A percentile compares a stretch with the other conserved stretches of the same genome.
Evolutionary conservation across 306 rosid genomes (phyloP).

Genomic region (Astragalus glycyphyllos): DNA sequence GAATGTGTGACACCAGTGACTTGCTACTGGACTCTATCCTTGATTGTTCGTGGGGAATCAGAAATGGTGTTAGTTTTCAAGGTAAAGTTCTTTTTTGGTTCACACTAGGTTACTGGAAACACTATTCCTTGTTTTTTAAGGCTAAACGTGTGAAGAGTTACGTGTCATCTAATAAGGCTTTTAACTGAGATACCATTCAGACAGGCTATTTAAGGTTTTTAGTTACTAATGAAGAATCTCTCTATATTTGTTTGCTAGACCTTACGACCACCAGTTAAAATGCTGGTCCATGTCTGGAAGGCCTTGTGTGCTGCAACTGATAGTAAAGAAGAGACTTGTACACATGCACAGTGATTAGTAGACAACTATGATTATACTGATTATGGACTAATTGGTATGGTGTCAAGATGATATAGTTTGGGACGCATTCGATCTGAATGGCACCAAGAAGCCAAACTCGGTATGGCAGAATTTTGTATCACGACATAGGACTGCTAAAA

Average conservation of each 20-base stretch:
- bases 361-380: constrained; percentile 13
- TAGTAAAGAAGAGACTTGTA: constrained; percentile 44
- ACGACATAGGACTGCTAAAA: background rate
- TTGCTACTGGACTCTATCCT: constrained; percentile 86
- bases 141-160: constrained; percentile 14
- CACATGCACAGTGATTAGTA: constrained; percentile 40
- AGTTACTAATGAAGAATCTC: constrained; percentile 22
- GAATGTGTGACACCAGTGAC: constrained; percentile 93
- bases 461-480: background rate
- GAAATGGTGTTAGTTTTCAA: constrained; percentile 71
- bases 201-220: background rate
- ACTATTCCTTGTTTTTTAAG: constrained; percentile 3
- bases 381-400: constrained; percentile 8
- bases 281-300: constrained; percentile 91
- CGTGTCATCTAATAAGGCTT: background rate
- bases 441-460: background rate
- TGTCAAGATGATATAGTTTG: constrained; percentile 15
- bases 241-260: constrained; percentile 53
- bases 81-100: constrained; percentile 49
- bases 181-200: background rate
- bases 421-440: constrained; percentile 16
- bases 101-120: constrained; percentile 18
- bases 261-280: constrained; percentile 77
- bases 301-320: constrained; percentile 74
- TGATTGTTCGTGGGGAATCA: constrained; percentile 68